phyloP scores from a whole-genome alignment of 352 stramenopile genomes.

The Phytophthora meadii region DNA sequence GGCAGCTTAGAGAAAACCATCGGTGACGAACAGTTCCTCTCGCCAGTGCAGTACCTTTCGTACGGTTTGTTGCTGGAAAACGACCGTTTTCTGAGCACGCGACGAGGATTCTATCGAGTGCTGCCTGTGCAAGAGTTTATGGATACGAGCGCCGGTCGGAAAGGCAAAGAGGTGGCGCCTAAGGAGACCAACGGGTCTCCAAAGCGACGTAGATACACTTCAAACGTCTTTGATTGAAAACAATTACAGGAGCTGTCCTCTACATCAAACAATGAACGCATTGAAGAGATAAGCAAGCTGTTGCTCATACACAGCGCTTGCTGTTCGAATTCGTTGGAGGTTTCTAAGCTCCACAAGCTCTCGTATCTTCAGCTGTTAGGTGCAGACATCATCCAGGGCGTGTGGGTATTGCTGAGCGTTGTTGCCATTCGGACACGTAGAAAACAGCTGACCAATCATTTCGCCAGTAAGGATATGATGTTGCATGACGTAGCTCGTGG shows the following conservation, averaged over 20 bases:
- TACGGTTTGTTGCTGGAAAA: slow-evolving; percentile 59
- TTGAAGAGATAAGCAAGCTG: slow-evolving; percentile 7
- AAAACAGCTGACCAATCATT: slow-evolving; percentile 23
- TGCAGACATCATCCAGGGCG: slow-evolving; percentile 1
- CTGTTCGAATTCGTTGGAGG: slow-evolving; percentile 4
- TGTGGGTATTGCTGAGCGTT: slow-evolving; percentile 4
- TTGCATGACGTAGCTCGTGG: too few species aligned
- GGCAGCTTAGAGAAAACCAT: slow-evolving; percentile 26
- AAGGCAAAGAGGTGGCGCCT: not conserved
- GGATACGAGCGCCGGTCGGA: slow-evolving; percentile 12
- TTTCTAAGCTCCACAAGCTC: not conserved
- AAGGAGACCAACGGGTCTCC: slow-evolving; percentile 39
- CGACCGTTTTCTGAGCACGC: slow-evolving; percentile 45
- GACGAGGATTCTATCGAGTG: slow-evolving; percentile 48
- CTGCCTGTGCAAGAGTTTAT: slow-evolving; percentile 42
- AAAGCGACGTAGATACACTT: slow-evolving; percentile 41
- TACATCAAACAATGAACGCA: slow-evolving; percentile 3
- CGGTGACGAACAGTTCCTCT: slow-evolving; percentile 44
- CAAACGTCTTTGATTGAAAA: slow-evolving; percentile 4
- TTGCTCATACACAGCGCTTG: slow-evolving; percentile 12
- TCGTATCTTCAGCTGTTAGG: slow-evolving; percentile 8
- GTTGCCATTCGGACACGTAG: slow-evolving; percentile 7
- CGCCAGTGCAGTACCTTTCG: slow-evolving; percentile 44
- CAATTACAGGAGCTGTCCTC: not conserved
- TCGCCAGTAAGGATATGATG: slow-evolving; percentile 3